phyloP scores from a whole-genome alignment of 441 rosid genomes.

The Metrosideros polymorpha region DNA sequence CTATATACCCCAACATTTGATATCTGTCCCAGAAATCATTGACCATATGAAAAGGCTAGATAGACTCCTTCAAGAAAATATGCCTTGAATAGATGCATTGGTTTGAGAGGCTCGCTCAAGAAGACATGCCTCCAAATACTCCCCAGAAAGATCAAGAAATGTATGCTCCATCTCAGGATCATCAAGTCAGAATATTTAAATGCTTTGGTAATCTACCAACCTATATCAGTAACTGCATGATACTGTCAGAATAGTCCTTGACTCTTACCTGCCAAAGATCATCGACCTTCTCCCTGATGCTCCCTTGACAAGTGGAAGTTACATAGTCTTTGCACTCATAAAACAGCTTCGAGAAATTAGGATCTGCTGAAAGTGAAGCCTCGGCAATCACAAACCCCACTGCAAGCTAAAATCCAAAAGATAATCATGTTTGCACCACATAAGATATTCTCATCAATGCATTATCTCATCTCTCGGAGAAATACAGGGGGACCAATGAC shows the following conservation, averaged over 20 bases:
- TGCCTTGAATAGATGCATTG: not conserved
- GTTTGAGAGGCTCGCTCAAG: not conserved
- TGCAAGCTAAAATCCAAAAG: conserved; percentile 42
- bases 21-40: not conserved
- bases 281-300: conserved; percentile 47
- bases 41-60: not conserved
- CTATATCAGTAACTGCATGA: not conserved
- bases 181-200: not conserved
- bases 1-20: not conserved
- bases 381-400: conserved; percentile 66
- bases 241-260: not conserved
- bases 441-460: not conserved
- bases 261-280: conserved; percentile 75
- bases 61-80: not conserved
- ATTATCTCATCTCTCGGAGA: not conserved
- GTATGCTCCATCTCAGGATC: not conserved
- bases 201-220: not conserved
- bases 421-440: not conserved
- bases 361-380: conserved; percentile 38
- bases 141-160: not conserved
- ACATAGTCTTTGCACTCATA: conserved; percentile 78
- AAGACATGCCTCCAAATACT: not conserved
- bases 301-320: conserved; percentile 55
- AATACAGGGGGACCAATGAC: not conserved
- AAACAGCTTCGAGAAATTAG: conserved; percentile 59